phyloP scores from a whole-genome alignment of 257 asterid genomes.

The Voacanga thouarsii region DNA sequence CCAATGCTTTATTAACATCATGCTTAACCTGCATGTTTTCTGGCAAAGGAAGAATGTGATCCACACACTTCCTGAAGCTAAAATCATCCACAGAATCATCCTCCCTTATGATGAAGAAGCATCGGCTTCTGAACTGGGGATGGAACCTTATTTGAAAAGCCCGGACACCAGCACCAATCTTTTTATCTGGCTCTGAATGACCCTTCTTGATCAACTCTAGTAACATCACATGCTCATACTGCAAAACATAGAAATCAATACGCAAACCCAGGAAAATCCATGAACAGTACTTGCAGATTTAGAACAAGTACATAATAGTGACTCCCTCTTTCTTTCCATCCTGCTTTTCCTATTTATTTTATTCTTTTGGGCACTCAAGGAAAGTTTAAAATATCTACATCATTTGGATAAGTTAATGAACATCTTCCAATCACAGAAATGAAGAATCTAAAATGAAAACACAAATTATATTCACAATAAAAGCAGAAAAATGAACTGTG shows the following conservation, averaged over 20 bases:
- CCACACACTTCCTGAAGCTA: slow-evolving; percentile 94
- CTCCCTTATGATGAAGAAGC: slow-evolving; percentile 81
- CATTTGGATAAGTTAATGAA: not conserved
- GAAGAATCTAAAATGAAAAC: not conserved
- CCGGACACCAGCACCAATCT: slow-evolving; percentile 66
- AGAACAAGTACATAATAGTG: not conserved
- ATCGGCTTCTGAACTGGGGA: slow-evolving; percentile 74
- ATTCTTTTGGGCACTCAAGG: no score
- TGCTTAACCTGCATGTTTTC: slow-evolving; percentile 71
- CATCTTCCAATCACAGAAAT: not conserved
- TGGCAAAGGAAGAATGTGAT: slow-evolving; percentile 75
- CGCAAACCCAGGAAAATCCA: not conserved
- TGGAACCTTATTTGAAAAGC: slow-evolving; percentile 79
- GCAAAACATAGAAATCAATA: slow-evolving; percentile 13
- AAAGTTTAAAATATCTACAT: not conserved
- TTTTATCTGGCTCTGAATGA: slow-evolving; percentile 72
- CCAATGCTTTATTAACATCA: slow-evolving; percentile 55
- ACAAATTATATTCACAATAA: not conserved
- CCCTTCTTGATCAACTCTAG: slow-evolving; percentile 85
- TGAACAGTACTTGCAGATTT: not conserved
- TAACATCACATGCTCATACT: slow-evolving; percentile 70
- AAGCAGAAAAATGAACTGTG: not conserved
- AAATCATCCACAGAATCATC: slow-evolving; percentile 81
- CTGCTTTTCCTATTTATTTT: not conserved
- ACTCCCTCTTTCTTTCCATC: not conserved